Conservation (phyloP, 1,284 basidiomycete genomes). For the Sanghuangporus sanghuang region DNA sequence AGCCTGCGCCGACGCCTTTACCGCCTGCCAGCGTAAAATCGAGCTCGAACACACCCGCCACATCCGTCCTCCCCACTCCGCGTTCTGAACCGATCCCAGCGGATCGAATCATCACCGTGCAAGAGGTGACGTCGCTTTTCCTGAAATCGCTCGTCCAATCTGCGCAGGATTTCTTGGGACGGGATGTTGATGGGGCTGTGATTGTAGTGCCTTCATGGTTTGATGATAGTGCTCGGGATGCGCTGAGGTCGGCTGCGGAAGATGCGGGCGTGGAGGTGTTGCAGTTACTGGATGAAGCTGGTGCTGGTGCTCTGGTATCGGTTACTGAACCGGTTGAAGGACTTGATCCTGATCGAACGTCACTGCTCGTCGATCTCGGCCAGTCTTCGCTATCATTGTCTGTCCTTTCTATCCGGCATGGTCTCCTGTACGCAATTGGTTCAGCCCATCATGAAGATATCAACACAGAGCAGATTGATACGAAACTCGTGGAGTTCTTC, state of each 20-base stretch:
- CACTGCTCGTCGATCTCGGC: conserved; percentile 71
- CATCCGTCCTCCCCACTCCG: conserved; percentile 68
- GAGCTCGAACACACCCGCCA: conserved; percentile 55
- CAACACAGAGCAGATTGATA: conserved; percentile 69
- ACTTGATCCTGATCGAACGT: conserved; percentile 52
- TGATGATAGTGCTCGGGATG: conserved; percentile 62
- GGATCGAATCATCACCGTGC: conserved; percentile 76
- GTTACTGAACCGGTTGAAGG: conserved; percentile 40
- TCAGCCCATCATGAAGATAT: conserved; percentile 40
- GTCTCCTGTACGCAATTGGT: conserved; percentile 56
- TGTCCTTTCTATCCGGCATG: conserved; percentile 62
- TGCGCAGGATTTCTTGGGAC: conserved; percentile 91
- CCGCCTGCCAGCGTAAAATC: conserved; percentile 32
- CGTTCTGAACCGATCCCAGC: conserved; percentile 75
- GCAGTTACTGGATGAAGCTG: conserved; percentile 82
- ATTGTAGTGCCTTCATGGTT: conserved; percentile 82
- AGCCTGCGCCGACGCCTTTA: conserved; percentile 63
- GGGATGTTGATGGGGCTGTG: conserved; percentile 77
- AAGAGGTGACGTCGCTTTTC: conserved; percentile 86
- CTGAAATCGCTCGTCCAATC: conserved; percentile 81
- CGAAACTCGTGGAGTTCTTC: conserved; percentile 86
- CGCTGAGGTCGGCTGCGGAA: conserved; percentile 70
- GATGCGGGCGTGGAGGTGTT: conserved; percentile 82
- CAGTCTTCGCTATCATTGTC: conserved; percentile 57
- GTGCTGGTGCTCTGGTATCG: conserved; percentile 64